Evolutionary conservation across 352 stramenopile species (phyloP).

Genomic region (Globisporangium lucens): DNA sequence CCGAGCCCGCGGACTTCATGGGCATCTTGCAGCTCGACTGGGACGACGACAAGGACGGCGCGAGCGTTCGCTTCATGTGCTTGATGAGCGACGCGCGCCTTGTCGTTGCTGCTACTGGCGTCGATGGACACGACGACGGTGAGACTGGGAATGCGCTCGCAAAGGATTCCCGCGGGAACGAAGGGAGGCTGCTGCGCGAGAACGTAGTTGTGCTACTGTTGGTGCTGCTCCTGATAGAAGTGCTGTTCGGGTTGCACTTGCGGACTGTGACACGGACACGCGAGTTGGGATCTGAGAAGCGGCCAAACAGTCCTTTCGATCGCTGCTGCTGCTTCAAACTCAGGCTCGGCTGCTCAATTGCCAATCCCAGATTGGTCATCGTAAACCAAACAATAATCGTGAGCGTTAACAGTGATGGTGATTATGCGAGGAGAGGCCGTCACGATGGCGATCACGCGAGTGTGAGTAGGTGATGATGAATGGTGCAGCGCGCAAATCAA

Average conservation of each 20-base stretch:
- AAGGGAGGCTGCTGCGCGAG: slow-evolving; percentile 6
- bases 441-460: background rate
- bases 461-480: background rate
- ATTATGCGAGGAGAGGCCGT: background rate
- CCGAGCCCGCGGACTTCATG: slow-evolving; percentile 1
- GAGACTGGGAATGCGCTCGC: slow-evolving; percentile 15
- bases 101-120: slow-evolving; percentile 1
- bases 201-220: background rate
- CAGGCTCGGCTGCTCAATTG: slow-evolving; percentile 1
- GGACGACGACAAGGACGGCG: background rate
- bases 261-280: slow-evolving; percentile 8
- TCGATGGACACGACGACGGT: slow-evolving; percentile 1
- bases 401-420: background rate
- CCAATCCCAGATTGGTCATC: slow-evolving; percentile 2
- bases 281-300: slow-evolving; percentile 7
- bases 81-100: slow-evolving; percentile 8
- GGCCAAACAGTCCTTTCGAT: slow-evolving; percentile 1
- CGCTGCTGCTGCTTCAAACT: background rate
- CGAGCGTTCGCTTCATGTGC: slow-evolving; percentile 10
- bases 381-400: background rate
- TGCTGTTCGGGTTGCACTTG: slow-evolving; percentile 5
- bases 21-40: slow-evolving; percentile 13
- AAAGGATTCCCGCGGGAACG: slow-evolving; percentile 9
- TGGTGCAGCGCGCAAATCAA: slow-evolving; percentile 5
- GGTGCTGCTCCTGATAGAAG: slow-evolving; percentile 5